Evolutionary conservation across 2,329 filamentous ascomycete genomes (phyloP).

Genomic region (Trichocomaceae sp.): DNA sequence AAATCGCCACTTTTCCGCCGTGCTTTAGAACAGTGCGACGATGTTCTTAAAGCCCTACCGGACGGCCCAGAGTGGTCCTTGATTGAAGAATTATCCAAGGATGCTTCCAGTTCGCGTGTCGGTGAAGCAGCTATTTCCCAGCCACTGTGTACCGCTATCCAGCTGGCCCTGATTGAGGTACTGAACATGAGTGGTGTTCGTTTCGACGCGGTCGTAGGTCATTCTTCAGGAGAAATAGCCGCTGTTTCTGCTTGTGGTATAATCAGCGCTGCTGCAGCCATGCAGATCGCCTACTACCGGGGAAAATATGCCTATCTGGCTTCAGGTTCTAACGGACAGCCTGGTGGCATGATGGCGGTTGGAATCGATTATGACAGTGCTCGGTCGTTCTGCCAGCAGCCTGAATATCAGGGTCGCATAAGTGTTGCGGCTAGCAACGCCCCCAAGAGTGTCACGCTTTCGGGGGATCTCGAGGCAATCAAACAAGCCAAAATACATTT

Average conservation of each 20-base stretch:
- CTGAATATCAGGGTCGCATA: slow-evolving; percentile 12
- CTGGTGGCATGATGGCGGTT: slow-evolving; percentile 29
- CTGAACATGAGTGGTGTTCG: slow-evolving; percentile 22
- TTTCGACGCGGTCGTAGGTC: slow-evolving; percentile 35
- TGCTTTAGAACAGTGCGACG: neutral
- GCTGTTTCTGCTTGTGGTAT: slow-evolving; percentile 41
- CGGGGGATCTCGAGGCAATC: slow-evolving; percentile 32
- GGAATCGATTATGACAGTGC: slow-evolving; percentile 29
- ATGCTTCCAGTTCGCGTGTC: slow-evolving; percentile 12
- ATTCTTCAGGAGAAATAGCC: slow-evolving; percentile 44
- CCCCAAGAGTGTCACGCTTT: slow-evolving; percentile 33
- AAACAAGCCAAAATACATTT: slow-evolving; percentile 20
- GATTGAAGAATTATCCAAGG: slow-evolving; percentile 11
- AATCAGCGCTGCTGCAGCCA: slow-evolving; percentile 29
- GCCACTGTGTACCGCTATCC: slow-evolving; percentile 18
- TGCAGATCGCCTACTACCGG: slow-evolving; percentile 36
- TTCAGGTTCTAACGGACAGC: slow-evolving; percentile 3
- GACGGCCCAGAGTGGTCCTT: slow-evolving; percentile 12
- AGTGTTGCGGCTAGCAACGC: slow-evolving; percentile 30
- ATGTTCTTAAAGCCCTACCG: neutral
- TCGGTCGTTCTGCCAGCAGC: slow-evolving; percentile 19
- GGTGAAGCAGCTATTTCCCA: slow-evolving; percentile 15
- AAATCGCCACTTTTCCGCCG: neutral
- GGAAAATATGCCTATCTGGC: slow-evolving; percentile 39
- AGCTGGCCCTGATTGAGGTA: slow-evolving; percentile 17